Percentiles rank a stretch among this genome's conserved stretches.
Conservation (phyloP, 208 protist genomes). For the Acanthamoeba triangularis region DNA sequence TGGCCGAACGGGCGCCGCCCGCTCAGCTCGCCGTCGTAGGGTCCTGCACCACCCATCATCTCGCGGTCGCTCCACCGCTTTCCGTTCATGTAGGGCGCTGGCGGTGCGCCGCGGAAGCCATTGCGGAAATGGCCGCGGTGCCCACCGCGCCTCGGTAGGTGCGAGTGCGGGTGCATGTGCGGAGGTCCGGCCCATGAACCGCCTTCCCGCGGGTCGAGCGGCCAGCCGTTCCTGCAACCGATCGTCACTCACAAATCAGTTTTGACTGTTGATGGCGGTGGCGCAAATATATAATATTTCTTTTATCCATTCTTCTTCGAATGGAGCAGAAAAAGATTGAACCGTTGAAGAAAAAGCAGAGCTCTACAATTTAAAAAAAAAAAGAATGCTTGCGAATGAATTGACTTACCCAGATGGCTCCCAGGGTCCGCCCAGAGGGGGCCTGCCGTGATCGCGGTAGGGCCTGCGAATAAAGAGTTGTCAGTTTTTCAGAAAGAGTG, state of each 20-base stretch:
- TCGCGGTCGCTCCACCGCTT: slow-evolving; percentile 1
- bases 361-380: not conserved
- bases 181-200: not conserved
- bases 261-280: not conserved
- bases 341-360: not conserved
- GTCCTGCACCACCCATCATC: not conserved
- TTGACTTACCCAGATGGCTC: not conserved
- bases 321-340: not conserved
- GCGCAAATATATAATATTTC: not conserved
- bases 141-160: not conserved
- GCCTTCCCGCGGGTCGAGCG: not conserved
- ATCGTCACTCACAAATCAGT: not conserved
- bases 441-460: not conserved
- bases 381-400: not conserved
- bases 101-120: not conserved
- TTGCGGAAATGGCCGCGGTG: slow-evolving; percentile 9
- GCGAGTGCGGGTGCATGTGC: not conserved
- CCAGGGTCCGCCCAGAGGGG: not conserved
- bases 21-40: not conserved
- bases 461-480: not conserved
- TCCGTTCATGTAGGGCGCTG: not conserved
- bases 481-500: not conserved
- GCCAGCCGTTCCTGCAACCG: not conserved
- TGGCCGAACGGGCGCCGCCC: not conserved
- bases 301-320: too few species aligned